Evolutionary conservation across 805 yeast species (phyloP).

Genomic region (Teunomyces aglyptinius): DNA sequence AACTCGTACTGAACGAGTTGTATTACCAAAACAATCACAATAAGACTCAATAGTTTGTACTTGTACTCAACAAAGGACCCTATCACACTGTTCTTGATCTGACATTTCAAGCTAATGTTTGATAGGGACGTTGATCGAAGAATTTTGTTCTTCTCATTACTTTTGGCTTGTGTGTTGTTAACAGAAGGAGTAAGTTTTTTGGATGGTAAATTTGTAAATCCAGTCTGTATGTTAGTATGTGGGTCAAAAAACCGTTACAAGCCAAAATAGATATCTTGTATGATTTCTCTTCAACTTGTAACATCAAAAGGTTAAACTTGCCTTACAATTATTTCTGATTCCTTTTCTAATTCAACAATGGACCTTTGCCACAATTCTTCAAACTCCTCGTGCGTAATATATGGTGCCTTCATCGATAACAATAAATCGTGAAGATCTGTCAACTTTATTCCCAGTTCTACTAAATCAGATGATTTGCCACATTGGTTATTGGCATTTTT

Average conservation of each 20-base stretch:
- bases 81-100: slow-evolving; percentile 50
- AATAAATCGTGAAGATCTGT: slow-evolving; percentile 54
- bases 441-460: slow-evolving; percentile 50
- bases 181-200: slow-evolving; percentile 17
- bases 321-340: slow-evolving; percentile 77
- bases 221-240: slow-evolving; percentile 13
- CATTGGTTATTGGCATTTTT: slow-evolving; percentile 65
- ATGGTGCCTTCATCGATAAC: slow-evolving; percentile 43
- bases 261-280: not conserved
- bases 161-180: slow-evolving; percentile 39
- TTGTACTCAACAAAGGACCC: slow-evolving; percentile 31
- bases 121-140: slow-evolving; percentile 72
- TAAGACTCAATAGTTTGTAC: slow-evolving; percentile 12
- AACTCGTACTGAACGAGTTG: slow-evolving; percentile 33
- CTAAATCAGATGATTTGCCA: slow-evolving; percentile 47
- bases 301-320: slow-evolving; percentile 44
- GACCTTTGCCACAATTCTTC: slow-evolving; percentile 72
- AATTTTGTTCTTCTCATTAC: slow-evolving; percentile 48
- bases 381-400: slow-evolving; percentile 60
- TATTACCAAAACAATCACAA: slow-evolving; percentile 16
- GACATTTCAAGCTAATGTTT: slow-evolving; percentile 58
- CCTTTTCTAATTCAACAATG: slow-evolving; percentile 56
- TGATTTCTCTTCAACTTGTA: not conserved
- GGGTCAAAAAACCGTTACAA: not conserved
- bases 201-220: slow-evolving; percentile 14